Conservation (phyloP, 768 basidiomycete species). For the Macrolepiota albuminosa region DNA sequence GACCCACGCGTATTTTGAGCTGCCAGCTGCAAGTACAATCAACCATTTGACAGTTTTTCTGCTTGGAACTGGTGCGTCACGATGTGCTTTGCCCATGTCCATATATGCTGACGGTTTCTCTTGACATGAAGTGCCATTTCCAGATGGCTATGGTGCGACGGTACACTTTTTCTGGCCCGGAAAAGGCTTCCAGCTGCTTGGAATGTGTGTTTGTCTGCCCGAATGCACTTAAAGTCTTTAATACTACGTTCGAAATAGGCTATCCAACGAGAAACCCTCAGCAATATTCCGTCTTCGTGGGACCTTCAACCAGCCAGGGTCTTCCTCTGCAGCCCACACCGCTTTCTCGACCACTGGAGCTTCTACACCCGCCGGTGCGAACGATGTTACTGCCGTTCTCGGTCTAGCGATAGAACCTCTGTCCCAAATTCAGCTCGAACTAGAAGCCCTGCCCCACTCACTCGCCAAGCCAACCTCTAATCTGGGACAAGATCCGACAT, state of each 20-base stretch:
- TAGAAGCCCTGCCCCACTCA: slow-evolving; percentile 40
- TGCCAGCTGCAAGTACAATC: slow-evolving; percentile 64
- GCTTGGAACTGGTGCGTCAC: slow-evolving; percentile 61
- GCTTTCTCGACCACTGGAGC: slow-evolving; percentile 30
- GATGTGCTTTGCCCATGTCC: not conserved
- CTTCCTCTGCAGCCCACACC: slow-evolving; percentile 30
- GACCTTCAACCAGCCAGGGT: slow-evolving; percentile 40
- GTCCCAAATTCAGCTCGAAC: slow-evolving; percentile 51
- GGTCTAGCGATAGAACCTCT: slow-evolving; percentile 82
- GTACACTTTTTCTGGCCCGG: slow-evolving; percentile 88
- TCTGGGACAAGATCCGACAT: slow-evolving; percentile 39
- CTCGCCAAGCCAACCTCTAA: slow-evolving; percentile 18
- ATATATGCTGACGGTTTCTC: not conserved
- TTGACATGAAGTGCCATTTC: slow-evolving; percentile 56
- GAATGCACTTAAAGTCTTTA: not conserved
- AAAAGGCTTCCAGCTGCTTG: slow-evolving; percentile 80
- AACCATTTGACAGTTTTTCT: slow-evolving; percentile 88
- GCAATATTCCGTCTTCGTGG: slow-evolving; percentile 82
- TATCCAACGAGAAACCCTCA: slow-evolving; percentile 87
- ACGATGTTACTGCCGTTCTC: slow-evolving; percentile 65
- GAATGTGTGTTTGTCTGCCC: slow-evolving; percentile 53
- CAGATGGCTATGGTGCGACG: slow-evolving; percentile 77
- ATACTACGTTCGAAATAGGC: slow-evolving; percentile 36
- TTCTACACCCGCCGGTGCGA: slow-evolving; percentile 26
- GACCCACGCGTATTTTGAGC: slow-evolving; percentile 76